Evolutionary conservation across 176 grass and related monocot species (phyloP).

Genomic region (Oryza glaberrima): DNA sequence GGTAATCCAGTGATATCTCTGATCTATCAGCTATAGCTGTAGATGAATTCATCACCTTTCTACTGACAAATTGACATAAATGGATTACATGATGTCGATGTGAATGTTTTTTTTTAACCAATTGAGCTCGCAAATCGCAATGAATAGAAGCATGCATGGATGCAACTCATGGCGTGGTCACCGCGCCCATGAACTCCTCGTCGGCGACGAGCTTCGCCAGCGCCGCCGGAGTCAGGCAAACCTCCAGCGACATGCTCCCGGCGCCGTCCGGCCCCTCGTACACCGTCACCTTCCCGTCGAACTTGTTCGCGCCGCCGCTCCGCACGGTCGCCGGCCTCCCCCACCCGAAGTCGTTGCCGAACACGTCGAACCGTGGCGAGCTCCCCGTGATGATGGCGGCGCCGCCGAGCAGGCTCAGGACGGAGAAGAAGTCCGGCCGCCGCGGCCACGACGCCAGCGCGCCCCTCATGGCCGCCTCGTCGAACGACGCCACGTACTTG

Average conservation of each 20-base stretch:
- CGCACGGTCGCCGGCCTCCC: slow-evolving; percentile 43
- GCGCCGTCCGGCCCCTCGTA: slow-evolving; percentile 10
- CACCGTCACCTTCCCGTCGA: slow-evolving; percentile 46
- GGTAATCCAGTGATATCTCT: too few relatives aligned
- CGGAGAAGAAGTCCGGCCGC: slow-evolving; percentile 29
- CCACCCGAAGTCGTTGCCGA: slow-evolving; percentile 57
- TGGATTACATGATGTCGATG: too few relatives aligned
- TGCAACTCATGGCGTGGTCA: neutral
- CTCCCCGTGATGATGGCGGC: slow-evolving; percentile 26
- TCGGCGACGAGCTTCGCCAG: slow-evolving; percentile 28
- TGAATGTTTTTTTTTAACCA: too few relatives aligned
- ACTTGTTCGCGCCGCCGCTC: slow-evolving; percentile 50
- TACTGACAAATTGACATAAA: neutral
- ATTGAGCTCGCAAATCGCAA: too few relatives aligned
- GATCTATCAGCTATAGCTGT: too few relatives aligned
- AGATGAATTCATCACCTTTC: neutral
- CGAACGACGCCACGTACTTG: slow-evolving; percentile 40
- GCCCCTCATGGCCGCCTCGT: slow-evolving; percentile 16
- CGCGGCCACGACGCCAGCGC: neutral
- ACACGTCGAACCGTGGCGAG: slow-evolving; percentile 58
- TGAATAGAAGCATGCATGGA: too few relatives aligned
- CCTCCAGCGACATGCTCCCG: slow-evolving; percentile 32
- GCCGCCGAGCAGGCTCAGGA: neutral
- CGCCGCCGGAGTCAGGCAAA: slow-evolving; percentile 24
- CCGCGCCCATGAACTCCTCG: slow-evolving; percentile 27